Evolutionary conservation across 495 filamentous ascomycete genomes (phyloP), one percentile per base, ranked within the genome.

Genomic region (Aspergillus ellipticus): DNA sequence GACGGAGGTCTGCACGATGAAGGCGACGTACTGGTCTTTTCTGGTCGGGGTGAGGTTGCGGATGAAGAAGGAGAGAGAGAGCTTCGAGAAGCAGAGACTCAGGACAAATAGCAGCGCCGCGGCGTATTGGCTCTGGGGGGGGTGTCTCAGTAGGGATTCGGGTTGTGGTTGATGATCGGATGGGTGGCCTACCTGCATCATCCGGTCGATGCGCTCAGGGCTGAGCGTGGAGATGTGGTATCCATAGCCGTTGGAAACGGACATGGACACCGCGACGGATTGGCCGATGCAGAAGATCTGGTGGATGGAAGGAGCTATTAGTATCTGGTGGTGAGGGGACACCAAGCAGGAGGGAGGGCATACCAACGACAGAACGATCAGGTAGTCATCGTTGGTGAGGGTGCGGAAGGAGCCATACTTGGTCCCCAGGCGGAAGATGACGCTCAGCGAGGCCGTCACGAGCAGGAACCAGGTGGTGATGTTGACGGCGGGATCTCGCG

Each of bases 211-310:
- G 33, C 58, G 24, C 8, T 29, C 4, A 3, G 13, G 26, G 2
- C 56, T 58, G 19, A 71, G 53, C 17, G 57, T 54, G 22, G 48
- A 46, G 7, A 45, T 58, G 50, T 64, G 66, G 11, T 62, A 51
- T 26, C 68, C 68, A 59, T 71, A 68, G 1, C 68, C 68, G 17
- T 63, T 63, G 15, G 37, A 53, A 3, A 68, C 66, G 11, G 68
- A 66, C 47, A 64, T 60, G 17, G 66, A 66, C 11, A 69, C 29
- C 6, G 50, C 51, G 22, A 66, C 51, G 19, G 55, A 62, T 46
- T 69, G 64, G 4, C 56, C 54, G 22, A 62, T 50, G 39, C 56
- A 58, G 42, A 71, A 64, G 8, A 59, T 37, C 64, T 67, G 33
- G 17, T 52, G 15, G 21, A 6, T 20, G 16, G 31, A 10, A 19